Evolutionary conservation across 2,329 filamentous ascomycete genomes (phyloP), one percentile per base, ranked within the genome.

Genomic region (Sporothrix inflata): DNA sequence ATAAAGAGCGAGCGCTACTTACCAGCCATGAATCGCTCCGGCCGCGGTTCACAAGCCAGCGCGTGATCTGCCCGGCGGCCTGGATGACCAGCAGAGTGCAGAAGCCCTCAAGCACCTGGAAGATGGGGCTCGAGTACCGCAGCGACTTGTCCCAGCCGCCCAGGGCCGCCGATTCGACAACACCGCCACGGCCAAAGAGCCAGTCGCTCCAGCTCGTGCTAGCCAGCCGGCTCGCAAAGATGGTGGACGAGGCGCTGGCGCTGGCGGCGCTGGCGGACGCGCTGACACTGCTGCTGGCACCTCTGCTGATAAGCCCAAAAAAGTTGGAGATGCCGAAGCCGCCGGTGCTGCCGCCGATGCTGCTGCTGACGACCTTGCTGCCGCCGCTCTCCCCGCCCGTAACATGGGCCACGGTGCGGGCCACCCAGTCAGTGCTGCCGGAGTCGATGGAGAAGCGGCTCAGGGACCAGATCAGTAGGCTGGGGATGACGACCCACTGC

Each of bases 11-110:
- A 3, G 27, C 11, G 16, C 67, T 14, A 85, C 91, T 81, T 85
- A 96, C 94, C 89, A 98, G 93, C 96, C 95, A 98, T 74, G 91
- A 97, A 83, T 99, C 96, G 78, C 94, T 97, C 78, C 94, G 90
- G 78, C 95, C 94, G 78, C 92, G 87, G 82, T 98, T 98, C 71
- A 98, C 95, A 40, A 98, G 88, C 91, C 94, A 98, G 81, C 93
- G 89, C 24, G 96, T 97, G 76, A 98, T 94, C 81, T 98, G 95
- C 0, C 96, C 96, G 16, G 93, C 91, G 21, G 94, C 94, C 82
- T 99, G 96, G 72, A 99, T 98, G 75, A 98, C 94, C 72, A 98
- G 84, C 77, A 99, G 84, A 79, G 94, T 98, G 85, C 96, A 98
- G 83, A 99, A 99, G 7, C 96, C 96, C 82, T 99, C 96, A 69